Evolutionary conservation across 169 alveolate genomes (phyloP).

Genomic region (Plasmodium fragile): DNA sequence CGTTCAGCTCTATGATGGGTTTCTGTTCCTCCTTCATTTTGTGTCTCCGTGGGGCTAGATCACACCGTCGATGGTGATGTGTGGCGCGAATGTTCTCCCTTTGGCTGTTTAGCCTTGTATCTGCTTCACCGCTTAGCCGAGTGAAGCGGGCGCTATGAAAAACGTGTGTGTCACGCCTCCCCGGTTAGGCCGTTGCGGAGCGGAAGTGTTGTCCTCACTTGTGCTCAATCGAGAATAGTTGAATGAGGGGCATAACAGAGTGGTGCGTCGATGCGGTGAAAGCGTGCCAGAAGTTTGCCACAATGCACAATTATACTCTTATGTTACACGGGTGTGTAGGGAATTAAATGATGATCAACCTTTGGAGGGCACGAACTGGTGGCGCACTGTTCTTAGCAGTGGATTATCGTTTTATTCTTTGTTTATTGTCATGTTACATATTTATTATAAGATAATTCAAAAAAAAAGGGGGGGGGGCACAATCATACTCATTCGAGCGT

Average conservation of each 20-base stretch:
- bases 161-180: neutral
- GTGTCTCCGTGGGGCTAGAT: neutral
- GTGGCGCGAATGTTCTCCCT: neutral
- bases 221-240: neutral
- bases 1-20: slow-evolving; percentile 35
- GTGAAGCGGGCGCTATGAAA: neutral
- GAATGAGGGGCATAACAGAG: neutral
- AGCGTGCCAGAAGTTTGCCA: neutral
- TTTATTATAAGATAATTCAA: neutral
- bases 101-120: neutral
- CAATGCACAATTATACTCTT: neutral
- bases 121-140: neutral
- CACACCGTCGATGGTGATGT: neutral
- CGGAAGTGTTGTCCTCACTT: neutral
- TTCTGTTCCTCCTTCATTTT: neutral
- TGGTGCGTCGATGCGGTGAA: neutral
- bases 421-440: neutral
- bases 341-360: neutral
- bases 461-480: neutral
- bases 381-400: neutral
- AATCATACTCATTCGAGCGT: neutral
- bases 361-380: neutral
- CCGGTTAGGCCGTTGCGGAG: neutral
- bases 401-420: slow-evolving; percentile 3
- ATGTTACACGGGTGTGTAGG: neutral